These are phyloP conservation scores for Fusarium phyllophilum DNA, from an alignment of 2,329 filamentous ascomycete species.

Conservation along the genomic window DNA sequence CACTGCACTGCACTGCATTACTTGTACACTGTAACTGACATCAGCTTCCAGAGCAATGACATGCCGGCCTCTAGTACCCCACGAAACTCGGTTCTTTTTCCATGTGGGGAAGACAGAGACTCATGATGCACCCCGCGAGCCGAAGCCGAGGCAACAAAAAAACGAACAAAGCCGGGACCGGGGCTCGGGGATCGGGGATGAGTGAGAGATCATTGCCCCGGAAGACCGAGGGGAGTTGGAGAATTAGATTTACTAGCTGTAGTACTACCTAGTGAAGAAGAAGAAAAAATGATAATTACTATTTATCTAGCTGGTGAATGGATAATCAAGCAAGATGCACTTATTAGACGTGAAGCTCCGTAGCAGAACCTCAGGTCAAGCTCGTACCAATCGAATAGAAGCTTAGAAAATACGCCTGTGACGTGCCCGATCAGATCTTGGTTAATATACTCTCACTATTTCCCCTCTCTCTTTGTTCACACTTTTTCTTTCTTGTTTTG, in stretches of 20 bases:
- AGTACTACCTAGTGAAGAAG: not conserved
- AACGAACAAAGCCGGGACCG: slow-evolving; percentile 26
- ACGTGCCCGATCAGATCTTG: slow-evolving; percentile 10
- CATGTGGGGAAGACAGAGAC: slow-evolving; percentile 30
- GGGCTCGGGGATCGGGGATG: slow-evolving; percentile 38
- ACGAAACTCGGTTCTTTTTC: slow-evolving; percentile 22
- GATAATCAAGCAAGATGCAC: not conserved
- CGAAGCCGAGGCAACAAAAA: slow-evolving; percentile 44
- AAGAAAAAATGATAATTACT: not conserved
- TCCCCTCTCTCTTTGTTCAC: not conserved
- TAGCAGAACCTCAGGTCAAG: slow-evolving; percentile 6
- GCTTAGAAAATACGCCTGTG: slow-evolving; percentile 22
- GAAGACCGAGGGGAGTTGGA: slow-evolving; percentile 31
- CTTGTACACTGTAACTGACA: not conserved
- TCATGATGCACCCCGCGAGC: slow-evolving; percentile 37
- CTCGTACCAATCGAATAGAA: not conserved
- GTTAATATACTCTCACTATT: not conserved
- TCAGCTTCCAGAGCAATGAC: not conserved
- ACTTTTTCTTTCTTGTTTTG: not conserved
- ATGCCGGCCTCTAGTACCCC: slow-evolving; percentile 1
- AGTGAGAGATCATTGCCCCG: slow-evolving; percentile 32
- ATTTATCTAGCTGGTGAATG: not conserved
- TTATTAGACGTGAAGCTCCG: slow-evolving; percentile 10
- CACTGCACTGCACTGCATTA: not conserved
- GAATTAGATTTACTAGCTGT: slow-evolving; percentile 3